Evolutionary conservation across 73 alveolate species (phyloP).

Genomic region (Paramecium tetraurelia): DNA sequence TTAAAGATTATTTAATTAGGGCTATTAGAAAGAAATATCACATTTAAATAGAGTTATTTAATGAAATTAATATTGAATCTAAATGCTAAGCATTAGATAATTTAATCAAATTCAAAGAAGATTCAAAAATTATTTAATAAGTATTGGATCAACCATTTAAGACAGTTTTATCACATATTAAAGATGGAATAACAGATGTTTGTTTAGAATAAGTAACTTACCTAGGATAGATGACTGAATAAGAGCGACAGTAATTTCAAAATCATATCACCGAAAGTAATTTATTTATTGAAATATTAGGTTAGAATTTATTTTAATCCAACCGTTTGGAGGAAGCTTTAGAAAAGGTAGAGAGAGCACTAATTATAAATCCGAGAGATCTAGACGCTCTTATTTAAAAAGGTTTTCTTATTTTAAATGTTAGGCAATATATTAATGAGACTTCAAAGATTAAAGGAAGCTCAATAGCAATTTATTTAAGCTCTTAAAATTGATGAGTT

Average conservation of each 20-base stretch:
- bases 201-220: background rate
- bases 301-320: background rate
- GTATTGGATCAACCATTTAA: background rate
- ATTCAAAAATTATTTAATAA: background rate
- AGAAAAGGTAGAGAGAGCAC: background rate
- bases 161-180: background rate
- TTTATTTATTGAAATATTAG: background rate
- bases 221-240: background rate
- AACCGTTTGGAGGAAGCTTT: background rate
- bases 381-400: background rate
- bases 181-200: background rate
- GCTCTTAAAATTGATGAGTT: background rate
- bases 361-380: background rate
- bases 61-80: background rate
- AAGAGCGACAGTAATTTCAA: background rate
- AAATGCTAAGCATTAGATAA: background rate
- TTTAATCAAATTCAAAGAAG: background rate
- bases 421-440: background rate
- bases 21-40: background rate
- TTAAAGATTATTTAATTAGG: background rate
- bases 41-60: background rate
- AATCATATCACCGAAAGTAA: background rate
- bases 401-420: background rate
- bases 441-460: background rate
- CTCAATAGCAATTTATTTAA: background rate